Evolutionary conservation across 2,329 filamentous ascomycete species (phyloP).

Genomic region (Corinectria fuckeliana): DNA sequence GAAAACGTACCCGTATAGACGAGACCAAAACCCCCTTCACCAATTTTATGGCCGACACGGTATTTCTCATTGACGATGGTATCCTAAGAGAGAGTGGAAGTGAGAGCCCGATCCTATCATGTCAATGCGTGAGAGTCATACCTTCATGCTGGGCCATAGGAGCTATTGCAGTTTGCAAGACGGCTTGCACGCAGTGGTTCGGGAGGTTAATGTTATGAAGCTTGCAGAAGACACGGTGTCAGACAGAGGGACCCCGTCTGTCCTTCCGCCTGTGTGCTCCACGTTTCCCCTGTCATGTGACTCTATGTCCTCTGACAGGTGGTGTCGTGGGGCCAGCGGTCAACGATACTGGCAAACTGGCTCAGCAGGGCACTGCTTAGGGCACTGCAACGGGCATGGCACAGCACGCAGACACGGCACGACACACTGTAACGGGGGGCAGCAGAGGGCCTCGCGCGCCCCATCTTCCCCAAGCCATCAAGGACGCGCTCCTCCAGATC

Average conservation of each 20-base stretch:
- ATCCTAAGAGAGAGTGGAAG: slow-evolving; percentile 10
- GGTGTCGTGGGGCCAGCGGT: too few species aligned
- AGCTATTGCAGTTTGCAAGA: not conserved
- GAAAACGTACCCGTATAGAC: slow-evolving; percentile 27
- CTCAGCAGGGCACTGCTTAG: too few species aligned
- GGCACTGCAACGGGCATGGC: too few species aligned
- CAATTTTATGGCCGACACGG: slow-evolving; percentile 29
- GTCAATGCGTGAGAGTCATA: not conserved
- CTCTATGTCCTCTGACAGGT: too few species aligned
- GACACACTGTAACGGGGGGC: too few species aligned
- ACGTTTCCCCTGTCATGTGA: too few species aligned
- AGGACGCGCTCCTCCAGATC: not conserved
- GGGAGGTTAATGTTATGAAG: not conserved
- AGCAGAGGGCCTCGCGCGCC: too few species aligned
- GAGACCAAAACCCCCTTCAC: slow-evolving; percentile 26
- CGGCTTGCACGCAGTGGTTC: not conserved
- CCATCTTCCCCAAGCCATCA: not conserved
- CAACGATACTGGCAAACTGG: too few species aligned
- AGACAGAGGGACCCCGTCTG: too few species aligned
- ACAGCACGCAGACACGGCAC: not conserved
- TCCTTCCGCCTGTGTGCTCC: too few species aligned
- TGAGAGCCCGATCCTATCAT: not conserved
- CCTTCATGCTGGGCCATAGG: not conserved
- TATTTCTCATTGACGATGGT: slow-evolving; percentile 28
- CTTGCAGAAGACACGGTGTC: not conserved